phyloP scores from a whole-genome alignment of 164 flowering plant genomes.

The Vitis rotundifolia region DNA sequence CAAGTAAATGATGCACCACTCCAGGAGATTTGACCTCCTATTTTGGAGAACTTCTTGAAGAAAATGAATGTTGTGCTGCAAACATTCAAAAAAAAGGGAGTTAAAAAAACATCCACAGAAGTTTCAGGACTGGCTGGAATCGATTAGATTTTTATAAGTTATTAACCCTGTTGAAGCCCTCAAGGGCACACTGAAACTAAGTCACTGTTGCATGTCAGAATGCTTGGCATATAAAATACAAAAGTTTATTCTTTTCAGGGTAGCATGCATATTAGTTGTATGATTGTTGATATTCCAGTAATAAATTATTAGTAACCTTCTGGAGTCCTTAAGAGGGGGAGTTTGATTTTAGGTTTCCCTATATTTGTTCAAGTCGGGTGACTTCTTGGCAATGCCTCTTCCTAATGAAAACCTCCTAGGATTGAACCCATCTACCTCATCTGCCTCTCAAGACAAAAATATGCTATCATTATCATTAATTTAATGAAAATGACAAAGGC shows the following conservation, averaged over 20 bases:
- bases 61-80: slow-evolving; percentile 92
- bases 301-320: neutral
- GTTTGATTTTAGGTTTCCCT: neutral
- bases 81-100: neutral
- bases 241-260: neutral
- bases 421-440: neutral
- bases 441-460: neutral
- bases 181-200: neutral
- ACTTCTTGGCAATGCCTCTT: neutral
- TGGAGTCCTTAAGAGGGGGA: neutral
- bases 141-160: too few species aligned
- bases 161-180: neutral
- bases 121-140: too few species aligned
- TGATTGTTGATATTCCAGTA: neutral
- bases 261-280: neutral
- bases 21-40: slow-evolving; percentile 72
- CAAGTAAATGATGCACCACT: slow-evolving; percentile 78
- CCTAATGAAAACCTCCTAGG: neutral
- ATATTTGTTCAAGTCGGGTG: neutral
- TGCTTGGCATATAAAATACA: neutral
- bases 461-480: too few species aligned
- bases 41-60: slow-evolving; percentile 87
- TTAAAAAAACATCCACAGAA: neutral
- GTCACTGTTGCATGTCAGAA: neutral
- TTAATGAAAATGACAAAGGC: too few species aligned